Evolutionary conservation across 306 rosid genomes (phyloP).

Genomic region (Malus fusca): DNA sequence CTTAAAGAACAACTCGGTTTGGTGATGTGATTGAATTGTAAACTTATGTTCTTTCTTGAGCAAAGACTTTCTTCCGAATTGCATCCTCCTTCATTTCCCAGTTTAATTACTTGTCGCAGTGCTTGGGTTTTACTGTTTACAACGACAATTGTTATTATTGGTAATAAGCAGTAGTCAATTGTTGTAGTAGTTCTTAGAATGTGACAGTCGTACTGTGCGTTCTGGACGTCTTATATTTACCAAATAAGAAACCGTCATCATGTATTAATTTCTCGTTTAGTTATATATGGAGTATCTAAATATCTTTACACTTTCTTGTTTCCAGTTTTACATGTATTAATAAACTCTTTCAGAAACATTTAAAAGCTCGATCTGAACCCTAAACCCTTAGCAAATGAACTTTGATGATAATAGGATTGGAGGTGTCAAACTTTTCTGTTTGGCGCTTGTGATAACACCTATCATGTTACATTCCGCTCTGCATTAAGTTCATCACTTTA

Average conservation of each 20-base stretch:
- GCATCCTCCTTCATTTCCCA: not conserved
- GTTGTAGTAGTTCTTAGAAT: not conserved
- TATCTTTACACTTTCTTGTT: not conserved
- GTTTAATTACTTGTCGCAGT: not conserved
- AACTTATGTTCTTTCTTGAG: not conserved
- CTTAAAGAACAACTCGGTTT: not conserved
- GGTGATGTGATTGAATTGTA: not conserved
- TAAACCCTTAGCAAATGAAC: not conserved
- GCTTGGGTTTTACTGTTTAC: not conserved
- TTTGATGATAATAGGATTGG: not conserved
- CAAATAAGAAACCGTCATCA: not conserved
- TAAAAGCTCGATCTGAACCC: not conserved
- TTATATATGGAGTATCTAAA: not conserved
- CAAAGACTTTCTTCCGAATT: not conserved
- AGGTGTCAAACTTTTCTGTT: too few relatives aligned
- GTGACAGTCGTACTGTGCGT: not conserved
- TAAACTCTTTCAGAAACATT: not conserved
- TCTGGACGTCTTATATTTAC: not conserved
- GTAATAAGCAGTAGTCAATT: not conserved
- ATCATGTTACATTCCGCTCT: not conserved
- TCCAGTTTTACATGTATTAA: not conserved
- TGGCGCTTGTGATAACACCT: not conserved
- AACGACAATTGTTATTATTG: not conserved
- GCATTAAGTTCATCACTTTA: not conserved
- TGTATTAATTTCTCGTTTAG: not conserved